Conservation (phyloP, 2,329 filamentous ascomycete species). For the Penicillium sp. region DNA sequence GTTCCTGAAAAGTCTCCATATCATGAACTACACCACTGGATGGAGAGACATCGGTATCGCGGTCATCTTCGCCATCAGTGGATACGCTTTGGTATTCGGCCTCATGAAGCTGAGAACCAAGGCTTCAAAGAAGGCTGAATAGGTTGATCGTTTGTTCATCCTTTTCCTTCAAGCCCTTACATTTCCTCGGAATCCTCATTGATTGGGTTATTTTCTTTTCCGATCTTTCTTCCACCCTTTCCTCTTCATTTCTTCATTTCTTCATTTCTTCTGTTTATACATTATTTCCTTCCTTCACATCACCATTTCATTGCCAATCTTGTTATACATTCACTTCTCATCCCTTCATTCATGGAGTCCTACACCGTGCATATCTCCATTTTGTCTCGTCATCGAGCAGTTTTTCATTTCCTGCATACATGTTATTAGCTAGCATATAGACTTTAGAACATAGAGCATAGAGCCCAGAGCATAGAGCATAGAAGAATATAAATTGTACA, state of each 20-base stretch:
- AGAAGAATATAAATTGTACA: neutral
- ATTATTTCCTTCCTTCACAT: neutral
- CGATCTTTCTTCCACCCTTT: no score
- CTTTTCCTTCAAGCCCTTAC: neutral
- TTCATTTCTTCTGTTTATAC: neutral
- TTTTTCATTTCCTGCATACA: neutral
- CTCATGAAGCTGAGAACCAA: slow-evolving; percentile 43
- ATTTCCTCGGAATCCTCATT: neutral
- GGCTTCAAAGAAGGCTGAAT: slow-evolving; percentile 39
- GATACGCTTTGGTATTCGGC: slow-evolving; percentile 52
- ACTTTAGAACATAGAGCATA: neutral
- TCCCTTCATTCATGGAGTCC: neutral
- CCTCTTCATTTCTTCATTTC: neutral
- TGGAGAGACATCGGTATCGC: slow-evolving; percentile 66
- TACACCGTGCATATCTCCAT: neutral
- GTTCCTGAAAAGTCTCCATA: slow-evolving; percentile 60
- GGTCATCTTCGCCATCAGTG: slow-evolving; percentile 56
- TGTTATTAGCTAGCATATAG: neutral
- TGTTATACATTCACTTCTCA: neutral
- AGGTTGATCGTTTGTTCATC: neutral
- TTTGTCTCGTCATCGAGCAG: neutral
- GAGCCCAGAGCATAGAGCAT: neutral
- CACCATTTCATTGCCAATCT: neutral
- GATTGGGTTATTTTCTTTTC: neutral
- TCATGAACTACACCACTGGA: slow-evolving; percentile 61